Percentiles rank a stretch among this genome's conserved stretches.
These are phyloP conservation scores for Pholiota conissans DNA, from an alignment of 768 basidiomycete genomes.

Conservation along the genomic window DNA sequence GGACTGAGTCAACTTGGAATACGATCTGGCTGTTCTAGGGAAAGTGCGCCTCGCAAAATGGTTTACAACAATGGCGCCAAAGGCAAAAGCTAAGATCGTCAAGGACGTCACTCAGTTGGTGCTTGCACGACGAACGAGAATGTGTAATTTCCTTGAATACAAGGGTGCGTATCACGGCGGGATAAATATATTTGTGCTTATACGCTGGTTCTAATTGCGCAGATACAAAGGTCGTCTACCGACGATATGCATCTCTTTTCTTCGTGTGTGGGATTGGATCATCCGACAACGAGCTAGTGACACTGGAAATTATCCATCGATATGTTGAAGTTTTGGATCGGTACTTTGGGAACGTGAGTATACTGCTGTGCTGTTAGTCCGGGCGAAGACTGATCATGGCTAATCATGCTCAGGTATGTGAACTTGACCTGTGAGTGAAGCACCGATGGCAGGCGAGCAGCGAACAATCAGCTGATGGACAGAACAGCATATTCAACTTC, in stretches of 20 bases:
- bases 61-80: slow-evolving; percentile 93
- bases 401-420: slow-evolving; percentile 68
- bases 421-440: slow-evolving; percentile 83
- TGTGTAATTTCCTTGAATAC: slow-evolving; percentile 99
- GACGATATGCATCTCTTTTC: slow-evolving; percentile 95
- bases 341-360: slow-evolving; percentile 88
- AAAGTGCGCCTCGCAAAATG: slow-evolving; percentile 98
- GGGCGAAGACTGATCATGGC: background rate
- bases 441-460: slow-evolving; percentile 1
- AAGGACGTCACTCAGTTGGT: slow-evolving; percentile 99
- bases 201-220: slow-evolving; percentile 26
- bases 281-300: slow-evolving; percentile 90
- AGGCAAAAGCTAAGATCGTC: slow-evolving; percentile 93
- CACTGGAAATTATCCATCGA: slow-evolving; percentile 93
- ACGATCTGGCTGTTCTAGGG: slow-evolving; percentile 45
- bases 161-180: slow-evolving; percentile 63
- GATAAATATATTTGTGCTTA: background rate
- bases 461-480: slow-evolving; percentile 15
- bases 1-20: background rate
- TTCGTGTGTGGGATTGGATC: slow-evolving; percentile 90
- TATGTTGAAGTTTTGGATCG: slow-evolving; percentile 93
- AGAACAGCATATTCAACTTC: slow-evolving; percentile 93
- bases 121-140: slow-evolving; percentile 89
- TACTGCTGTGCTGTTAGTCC: background rate
- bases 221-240: slow-evolving; percentile 92